Base-by-base conservation (phyloP, 2,329 filamentous ascomycete species). In the Neofusicoccum ribis region DNA sequence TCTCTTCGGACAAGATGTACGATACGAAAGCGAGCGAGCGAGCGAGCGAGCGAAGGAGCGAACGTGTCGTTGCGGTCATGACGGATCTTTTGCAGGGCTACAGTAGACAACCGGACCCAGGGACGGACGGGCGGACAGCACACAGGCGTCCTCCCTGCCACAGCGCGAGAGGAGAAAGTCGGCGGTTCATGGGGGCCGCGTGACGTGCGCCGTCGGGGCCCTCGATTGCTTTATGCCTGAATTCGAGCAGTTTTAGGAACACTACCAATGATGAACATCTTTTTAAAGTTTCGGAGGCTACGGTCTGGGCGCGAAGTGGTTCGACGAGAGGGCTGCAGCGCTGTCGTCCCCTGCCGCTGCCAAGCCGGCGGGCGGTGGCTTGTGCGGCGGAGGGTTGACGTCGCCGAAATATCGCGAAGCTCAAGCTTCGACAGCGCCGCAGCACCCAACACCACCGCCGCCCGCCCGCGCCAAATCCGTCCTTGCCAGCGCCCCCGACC, bases 361-460 rank as follows among this genome's bases (percentile, higher is more conserved):
- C 59, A 62, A 62, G 59, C 59, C 56, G 31, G 56, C 56, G 37
- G 20, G 12, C 44, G 58, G 7, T 62, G 59, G 59, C 46, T 31
- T 62, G 59, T 62, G 59, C 59, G 44, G 17, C 44, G 11, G 46
- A 41, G 34, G 17, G 17, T 54, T 64, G 63, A 64, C 63, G 63
- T 64, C 63, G 61, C 46, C 60, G 63, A 56, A 64, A 64, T 43
- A 58, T 58, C 51, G 20, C 34, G 41, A 52, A 64, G 51, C 41
- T 64, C 63, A 41, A 49, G 27, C 36, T 64, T 56, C 63, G 36
- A 43, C 50, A n/a, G 31, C 43, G 23, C n/a, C 47, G 41, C 41
- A n/a, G 31, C 43, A 36, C n/a, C 47, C 41, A 15, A 8, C 36
- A 20, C 51, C 23, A 39, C 31, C 11, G 34, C 44, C 61, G 39